Evolutionary conservation across 805 yeast genomes (phyloP).

Genomic region (Schwanniomyces occidentalis): DNA sequence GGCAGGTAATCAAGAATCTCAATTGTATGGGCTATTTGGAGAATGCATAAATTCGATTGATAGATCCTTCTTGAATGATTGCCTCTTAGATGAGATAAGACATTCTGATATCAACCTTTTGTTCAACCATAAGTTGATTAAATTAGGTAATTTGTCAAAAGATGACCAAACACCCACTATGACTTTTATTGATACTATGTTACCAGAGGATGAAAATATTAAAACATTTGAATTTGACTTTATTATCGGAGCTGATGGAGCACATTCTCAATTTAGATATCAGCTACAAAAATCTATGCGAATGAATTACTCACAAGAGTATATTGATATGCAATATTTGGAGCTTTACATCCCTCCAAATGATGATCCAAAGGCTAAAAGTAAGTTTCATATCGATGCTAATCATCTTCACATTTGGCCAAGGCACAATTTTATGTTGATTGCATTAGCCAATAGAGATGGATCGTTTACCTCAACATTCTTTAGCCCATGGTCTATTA

Average conservation of each 20-base stretch:
- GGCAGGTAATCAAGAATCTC: constrained; percentile 63
- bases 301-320: constrained; percentile 73
- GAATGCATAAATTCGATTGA: constrained; percentile 86
- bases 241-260: constrained; percentile 84
- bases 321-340: constrained; percentile 79
- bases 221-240: constrained; percentile 47
- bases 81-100: constrained; percentile 62
- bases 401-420: constrained; percentile 95
- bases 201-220: constrained; percentile 15
- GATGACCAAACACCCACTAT: constrained; percentile 19
- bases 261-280: constrained; percentile 70
- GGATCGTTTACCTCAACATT: constrained; percentile 89
- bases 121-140: constrained; percentile 59
- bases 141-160: constrained; percentile 28
- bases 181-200: constrained; percentile 17
- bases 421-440: constrained; percentile 78
- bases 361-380: constrained; percentile 19
- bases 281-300: constrained; percentile 66
- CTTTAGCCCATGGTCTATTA: constrained; percentile 75
- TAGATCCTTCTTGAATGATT: constrained; percentile 65
- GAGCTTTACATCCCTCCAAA: constrained; percentile 76
- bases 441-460: constrained; percentile 82
- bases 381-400: constrained; percentile 58
- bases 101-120: constrained; percentile 41
- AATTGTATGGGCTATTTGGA: constrained; percentile 77